A percentile compares a stretch with the other conserved stretches of the same genome.
Conservation (phyloP, 1,284 basidiomycete genomes). For the Ustilago xerochloae region DNA sequence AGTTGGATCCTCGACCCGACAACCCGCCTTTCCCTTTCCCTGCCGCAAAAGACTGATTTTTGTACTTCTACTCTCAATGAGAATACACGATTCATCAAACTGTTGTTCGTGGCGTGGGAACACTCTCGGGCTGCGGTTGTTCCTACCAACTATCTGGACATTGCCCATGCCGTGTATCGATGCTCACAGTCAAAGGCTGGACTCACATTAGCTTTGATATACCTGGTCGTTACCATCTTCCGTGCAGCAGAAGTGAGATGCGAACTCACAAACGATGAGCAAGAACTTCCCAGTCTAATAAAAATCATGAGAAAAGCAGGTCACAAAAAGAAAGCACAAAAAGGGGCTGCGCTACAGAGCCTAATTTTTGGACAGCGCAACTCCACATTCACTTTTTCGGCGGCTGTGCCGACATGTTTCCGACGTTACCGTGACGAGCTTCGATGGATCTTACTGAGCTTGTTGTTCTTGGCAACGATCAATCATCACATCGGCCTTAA, state of each 20-base stretch:
- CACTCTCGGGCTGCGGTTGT: no score
- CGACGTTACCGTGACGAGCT: not conserved
- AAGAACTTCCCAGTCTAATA: not conserved
- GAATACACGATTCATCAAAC: not conserved
- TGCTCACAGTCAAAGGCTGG: no score
- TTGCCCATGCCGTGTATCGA: no score
- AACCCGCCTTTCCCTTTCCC: slow-evolving; percentile 62
- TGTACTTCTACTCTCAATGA: not conserved
- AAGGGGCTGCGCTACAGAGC: not conserved
- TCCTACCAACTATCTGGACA: no score
- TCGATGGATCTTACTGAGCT: not conserved
- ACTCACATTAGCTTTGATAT: no score
- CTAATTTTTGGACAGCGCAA: not conserved
- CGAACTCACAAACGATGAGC: not conserved
- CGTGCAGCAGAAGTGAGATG: not conserved
- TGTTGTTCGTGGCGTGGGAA: no score
- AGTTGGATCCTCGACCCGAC: slow-evolving; percentile 22
- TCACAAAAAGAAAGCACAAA: not conserved
- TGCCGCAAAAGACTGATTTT: slow-evolving; percentile 33
- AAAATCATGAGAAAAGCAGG: not conserved
- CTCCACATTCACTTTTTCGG: slow-evolving; percentile 12
- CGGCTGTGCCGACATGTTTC: slow-evolving; percentile 2
- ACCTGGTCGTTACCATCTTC: no score
- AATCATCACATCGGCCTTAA: not conserved
- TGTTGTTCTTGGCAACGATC: not conserved